Percentiles rank a stretch among this genome's conserved stretches.
These are phyloP conservation scores for Termitomyces sp. DNA, from an alignment of 768 basidiomycete species.

Conservation along the genomic window DNA sequence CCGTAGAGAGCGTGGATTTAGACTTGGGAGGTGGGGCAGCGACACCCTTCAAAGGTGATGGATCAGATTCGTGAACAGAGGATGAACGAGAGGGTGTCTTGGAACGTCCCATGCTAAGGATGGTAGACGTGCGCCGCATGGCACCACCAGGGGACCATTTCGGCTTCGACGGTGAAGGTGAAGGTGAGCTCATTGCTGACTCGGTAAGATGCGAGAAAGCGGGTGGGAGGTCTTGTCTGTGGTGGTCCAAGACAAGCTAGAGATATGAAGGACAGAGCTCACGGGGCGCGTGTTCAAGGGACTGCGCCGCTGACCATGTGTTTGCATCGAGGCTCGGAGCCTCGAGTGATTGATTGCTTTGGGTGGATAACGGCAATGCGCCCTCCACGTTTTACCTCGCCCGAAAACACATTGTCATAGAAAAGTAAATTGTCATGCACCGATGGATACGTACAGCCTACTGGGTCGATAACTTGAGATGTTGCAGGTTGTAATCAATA, in stretches of 20 bases:
- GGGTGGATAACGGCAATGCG: neutral
- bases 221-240: constrained; percentile 4
- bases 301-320: constrained; percentile 2
- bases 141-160: constrained; percentile 10
- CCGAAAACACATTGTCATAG: neutral
- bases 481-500: neutral
- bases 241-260: constrained; percentile 2
- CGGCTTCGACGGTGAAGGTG: constrained; percentile 5
- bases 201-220: neutral
- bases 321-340: constrained; percentile 8
- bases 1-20: constrained; percentile 1
- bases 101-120: constrained; percentile 7
- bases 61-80: constrained; percentile 1
- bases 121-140: constrained; percentile 6
- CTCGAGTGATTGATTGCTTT: constrained; percentile 1
- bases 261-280: constrained; percentile 5
- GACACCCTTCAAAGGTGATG: neutral
- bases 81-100: constrained; percentile 10
- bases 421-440: neutral
- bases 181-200: constrained; percentile 4
- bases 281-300: constrained; percentile 6
- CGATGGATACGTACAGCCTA: neutral
- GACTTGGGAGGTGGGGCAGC: constrained; percentile 2
- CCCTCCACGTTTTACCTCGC: constrained; percentile 2
- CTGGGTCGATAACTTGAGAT: neutral